A percentile compares a stretch with the other conserved stretches of the same genome.
These are phyloP conservation scores for Penicillium corylophilum DNA, from an alignment of 2,329 filamentous ascomycete species.

Conservation along the genomic window DNA sequence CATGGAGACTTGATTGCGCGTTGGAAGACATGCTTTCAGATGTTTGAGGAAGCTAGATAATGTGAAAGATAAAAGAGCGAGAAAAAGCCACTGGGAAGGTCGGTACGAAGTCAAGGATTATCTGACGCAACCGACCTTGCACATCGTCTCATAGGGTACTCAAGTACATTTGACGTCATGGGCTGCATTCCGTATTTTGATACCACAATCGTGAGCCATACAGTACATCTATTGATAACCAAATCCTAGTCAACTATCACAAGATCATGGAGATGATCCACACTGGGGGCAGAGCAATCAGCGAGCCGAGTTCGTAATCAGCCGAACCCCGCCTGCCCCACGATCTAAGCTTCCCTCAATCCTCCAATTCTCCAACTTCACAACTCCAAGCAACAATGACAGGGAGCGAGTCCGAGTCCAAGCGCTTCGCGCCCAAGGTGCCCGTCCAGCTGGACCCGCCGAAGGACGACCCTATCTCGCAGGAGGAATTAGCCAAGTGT, in stretches of 20 bases:
- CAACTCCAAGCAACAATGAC: conserved; percentile 25
- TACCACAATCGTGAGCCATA: neutral
- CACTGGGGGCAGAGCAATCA: conserved; percentile 10
- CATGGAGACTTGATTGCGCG: neutral
- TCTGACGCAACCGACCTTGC: neutral
- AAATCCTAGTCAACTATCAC: neutral
- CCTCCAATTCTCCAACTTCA: neutral
- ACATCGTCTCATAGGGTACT: neutral
- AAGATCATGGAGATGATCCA: neutral
- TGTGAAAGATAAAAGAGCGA: neutral
- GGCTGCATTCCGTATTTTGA: neutral
- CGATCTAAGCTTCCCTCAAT: conserved; percentile 6
- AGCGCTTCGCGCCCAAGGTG: conserved; percentile 43
- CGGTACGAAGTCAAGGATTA: neutral
- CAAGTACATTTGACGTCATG: conserved; percentile 3
- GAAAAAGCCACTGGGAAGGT: neutral
- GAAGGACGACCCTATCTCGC: conserved; percentile 82
- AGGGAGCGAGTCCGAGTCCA: conserved; percentile 28
- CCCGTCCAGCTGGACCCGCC: conserved; percentile 68
- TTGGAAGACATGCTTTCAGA: conserved; percentile 1
- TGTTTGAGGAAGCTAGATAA: neutral
- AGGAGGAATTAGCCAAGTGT: conserved; percentile 74
- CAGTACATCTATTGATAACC: neutral
- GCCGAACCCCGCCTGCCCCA: conserved; percentile 25
- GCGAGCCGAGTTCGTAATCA: conserved; percentile 16